Conservation (phyloP, 106 monocot species). For the Cymbidium sinense region DNA sequence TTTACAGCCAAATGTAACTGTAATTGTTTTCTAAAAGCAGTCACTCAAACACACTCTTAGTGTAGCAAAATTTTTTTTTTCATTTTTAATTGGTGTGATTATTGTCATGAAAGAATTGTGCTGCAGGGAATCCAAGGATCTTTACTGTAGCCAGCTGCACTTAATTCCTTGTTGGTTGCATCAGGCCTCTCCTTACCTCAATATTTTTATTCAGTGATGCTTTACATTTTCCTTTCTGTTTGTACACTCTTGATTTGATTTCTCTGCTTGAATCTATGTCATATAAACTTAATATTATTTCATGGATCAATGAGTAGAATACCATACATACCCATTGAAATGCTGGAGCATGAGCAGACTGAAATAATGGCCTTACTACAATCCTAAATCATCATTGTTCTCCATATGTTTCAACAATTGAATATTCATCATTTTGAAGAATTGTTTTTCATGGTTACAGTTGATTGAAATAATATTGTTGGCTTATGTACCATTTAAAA, state of each 20-base stretch:
- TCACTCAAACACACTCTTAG: too few relatives aligned
- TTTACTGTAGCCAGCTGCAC: not conserved
- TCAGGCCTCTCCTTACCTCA: not conserved
- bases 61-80: too few relatives aligned
- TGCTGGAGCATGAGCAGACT: not conserved
- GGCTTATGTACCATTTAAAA: not conserved
- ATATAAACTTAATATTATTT: not conserved
- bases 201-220: too few relatives aligned
- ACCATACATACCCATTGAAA: not conserved
- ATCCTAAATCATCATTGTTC: not conserved
- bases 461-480: not conserved
- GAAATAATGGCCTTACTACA: not conserved
- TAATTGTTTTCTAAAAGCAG: too few relatives aligned
- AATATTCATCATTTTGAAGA: constrained; percentile 1
- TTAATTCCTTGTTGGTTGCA: not conserved
- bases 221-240: not conserved
- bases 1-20: too few relatives aligned
- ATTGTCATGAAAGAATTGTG: not conserved
- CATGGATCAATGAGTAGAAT: not conserved
- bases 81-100: not conserved
- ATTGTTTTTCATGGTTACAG: not conserved
- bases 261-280: not conserved
- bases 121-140: not conserved
- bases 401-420: not conserved
- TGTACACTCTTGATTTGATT: not conserved